Base-by-base conservation (phyloP, 1,284 basidiomycete genomes). In the Ceratobasidium sp. region DNA sequence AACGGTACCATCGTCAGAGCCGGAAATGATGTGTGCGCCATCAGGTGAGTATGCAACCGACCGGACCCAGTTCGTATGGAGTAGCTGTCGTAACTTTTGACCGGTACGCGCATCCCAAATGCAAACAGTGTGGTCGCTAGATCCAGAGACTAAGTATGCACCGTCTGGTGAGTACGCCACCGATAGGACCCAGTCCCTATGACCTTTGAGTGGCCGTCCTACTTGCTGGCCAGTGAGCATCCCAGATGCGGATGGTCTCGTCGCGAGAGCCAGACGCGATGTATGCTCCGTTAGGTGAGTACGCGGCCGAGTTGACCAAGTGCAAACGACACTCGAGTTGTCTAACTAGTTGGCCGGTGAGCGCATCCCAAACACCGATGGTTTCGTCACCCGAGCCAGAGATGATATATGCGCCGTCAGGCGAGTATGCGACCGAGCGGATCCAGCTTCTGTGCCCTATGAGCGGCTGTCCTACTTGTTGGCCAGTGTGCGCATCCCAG, bases 331-430 rank as follows among this genome's bases (percentile, higher is more conserved):
- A 48, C n/a, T 75, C 49, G 22, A 74, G 2, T 13, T 48, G 43
- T 9, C 46, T 46, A 19, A n/a, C 34, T 5, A 66, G 11, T 19
- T 56, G 9, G n/a, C 53, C 53, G 53, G n/a, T n/a, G n/a, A n/a
- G 53, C 22, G 53, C 48, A 74, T 74, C 65, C 73, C 73, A 74
- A 1, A 74, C 11, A 16, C 73, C 66, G 14, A 74, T 31, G 8
- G 48, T 68, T 48, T 34, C 69, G 48, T 74, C 64, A n/a, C 5
- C 2, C 7, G 65, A 66, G 8, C 69, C 69, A 4, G n/a, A n/a
- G n/a, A n/a, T n/a, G n/a, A n/a, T n/a, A n/a, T n/a, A n/a, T n/a
- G n/a, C n/a, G n/a, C n/a, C 64, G 31, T 68, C 64, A 0, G 64
- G 46, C 13, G 64, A 68, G 29, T 48, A 68, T 11, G 19, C 19